These are phyloP conservation scores for Plantago coronopus DNA, from an alignment of 305 asterid species.

Conservation along the genomic window DNA sequence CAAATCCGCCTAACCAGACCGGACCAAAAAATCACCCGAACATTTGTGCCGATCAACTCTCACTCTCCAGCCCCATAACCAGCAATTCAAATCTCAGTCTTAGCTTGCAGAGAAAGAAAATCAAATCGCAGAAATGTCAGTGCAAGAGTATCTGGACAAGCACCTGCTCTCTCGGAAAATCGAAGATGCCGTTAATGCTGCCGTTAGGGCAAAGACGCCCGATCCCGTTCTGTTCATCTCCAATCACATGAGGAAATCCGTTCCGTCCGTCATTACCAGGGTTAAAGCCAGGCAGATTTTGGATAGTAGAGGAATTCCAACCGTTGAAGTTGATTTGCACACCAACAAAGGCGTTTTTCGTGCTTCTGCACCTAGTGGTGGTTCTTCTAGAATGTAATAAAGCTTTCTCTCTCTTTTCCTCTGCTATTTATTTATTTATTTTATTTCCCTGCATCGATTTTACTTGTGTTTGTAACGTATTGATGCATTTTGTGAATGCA, in stretches of 20 bases:
- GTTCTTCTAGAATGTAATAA: constrained; percentile 71
- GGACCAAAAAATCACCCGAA: background rate
- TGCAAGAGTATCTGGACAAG: constrained; percentile 88
- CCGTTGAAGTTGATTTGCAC: constrained; percentile 91
- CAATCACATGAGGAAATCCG: constrained; percentile 88
- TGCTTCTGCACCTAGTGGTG: constrained; percentile 81
- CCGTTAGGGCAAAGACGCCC: constrained; percentile 85
- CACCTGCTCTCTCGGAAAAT: constrained; percentile 88
- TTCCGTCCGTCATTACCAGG: constrained; percentile 80
- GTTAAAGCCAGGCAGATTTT: constrained; percentile 91
- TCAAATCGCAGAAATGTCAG: constrained; percentile 53
- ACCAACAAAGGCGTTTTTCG: constrained; percentile 92
- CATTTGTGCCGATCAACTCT: background rate
- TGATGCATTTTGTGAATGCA: too few relatives aligned
- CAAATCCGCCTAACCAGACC: too few relatives aligned
- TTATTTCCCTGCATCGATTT: background rate
- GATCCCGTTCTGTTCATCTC: constrained; percentile 99
- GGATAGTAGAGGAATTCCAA: constrained; percentile 97
- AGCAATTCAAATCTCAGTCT: background rate
- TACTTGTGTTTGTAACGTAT: background rate
- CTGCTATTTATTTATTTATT: background rate
- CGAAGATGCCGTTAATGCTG: constrained; percentile 99
- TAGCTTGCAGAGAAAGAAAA: background rate
- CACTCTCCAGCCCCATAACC: background rate
- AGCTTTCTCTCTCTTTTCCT: constrained; percentile 5